Conservation (phyloP, 2,329 filamentous ascomycete genomes). For the Pseudonectria foliicola region DNA sequence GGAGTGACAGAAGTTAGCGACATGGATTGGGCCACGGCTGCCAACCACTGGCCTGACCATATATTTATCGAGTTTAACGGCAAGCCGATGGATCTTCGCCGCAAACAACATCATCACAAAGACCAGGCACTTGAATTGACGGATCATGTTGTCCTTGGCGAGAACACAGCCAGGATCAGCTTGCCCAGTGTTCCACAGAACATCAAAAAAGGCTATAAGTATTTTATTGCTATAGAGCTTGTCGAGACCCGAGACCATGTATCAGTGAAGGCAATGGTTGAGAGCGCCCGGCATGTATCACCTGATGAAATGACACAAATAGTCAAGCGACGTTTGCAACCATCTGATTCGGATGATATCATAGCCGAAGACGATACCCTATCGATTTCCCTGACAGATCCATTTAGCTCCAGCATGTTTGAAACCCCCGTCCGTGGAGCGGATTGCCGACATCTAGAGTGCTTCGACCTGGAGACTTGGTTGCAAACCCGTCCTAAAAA, state of each 20-base stretch:
- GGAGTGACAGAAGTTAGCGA: conserved; percentile 28
- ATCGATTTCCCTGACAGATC: conserved; percentile 55
- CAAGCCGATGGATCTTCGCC: conserved; percentile 47
- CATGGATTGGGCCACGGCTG: conserved; percentile 53
- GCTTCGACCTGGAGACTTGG: conserved; percentile 83
- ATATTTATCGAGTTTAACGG: conserved; percentile 65
- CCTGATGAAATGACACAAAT: conserved; percentile 43
- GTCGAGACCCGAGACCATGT: conserved; percentile 49
- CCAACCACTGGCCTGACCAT: conserved; percentile 63
- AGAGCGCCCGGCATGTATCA: conserved; percentile 30
- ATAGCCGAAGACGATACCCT: conserved; percentile 51
- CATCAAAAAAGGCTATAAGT: conserved; percentile 24
- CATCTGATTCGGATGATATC: conserved; percentile 48
- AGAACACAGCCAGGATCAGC: conserved; percentile 55
- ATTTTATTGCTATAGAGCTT: conserved; percentile 63
- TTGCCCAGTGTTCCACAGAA: conserved; percentile 24
- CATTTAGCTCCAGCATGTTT: conserved; percentile 60
- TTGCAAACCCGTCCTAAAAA: conserved; percentile 56
- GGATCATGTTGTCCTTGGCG: conserved; percentile 45
- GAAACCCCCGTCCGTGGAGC: conserved; percentile 63
- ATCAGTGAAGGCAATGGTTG: conserved; percentile 34
- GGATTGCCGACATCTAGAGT: conserved; percentile 71
- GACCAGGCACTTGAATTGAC: conserved; percentile 74
- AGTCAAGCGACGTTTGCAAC: conserved; percentile 45
- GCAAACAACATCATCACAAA: conserved; percentile 66